Percentiles rank a stretch among this genome's conserved stretches.
Conservation (phyloP, 805 yeast genomes). For the Yarrowia sp. region DNA sequence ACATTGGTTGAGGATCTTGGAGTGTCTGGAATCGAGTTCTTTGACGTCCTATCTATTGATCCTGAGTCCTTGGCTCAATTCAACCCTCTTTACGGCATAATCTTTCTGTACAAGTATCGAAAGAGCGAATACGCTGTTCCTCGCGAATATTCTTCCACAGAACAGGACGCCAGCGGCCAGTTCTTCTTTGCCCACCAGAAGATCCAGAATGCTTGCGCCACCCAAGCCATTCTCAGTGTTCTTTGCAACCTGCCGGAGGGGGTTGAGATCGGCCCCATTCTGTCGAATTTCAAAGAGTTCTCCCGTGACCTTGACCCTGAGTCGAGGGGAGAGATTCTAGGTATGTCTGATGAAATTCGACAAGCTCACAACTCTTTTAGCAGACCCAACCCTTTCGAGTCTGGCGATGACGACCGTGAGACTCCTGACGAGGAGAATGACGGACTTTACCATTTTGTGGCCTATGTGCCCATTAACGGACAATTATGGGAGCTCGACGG, state of each 20-base stretch:
- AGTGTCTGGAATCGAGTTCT: slow-evolving; percentile 52
- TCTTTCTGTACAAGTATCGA: slow-evolving; percentile 61
- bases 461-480: slow-evolving; percentile 48
- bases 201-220: slow-evolving; percentile 70
- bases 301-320: slow-evolving; percentile 53
- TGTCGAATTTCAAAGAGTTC: slow-evolving; percentile 49
- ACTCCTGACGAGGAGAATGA: slow-evolving; percentile 43
- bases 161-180: slow-evolving; percentile 30
- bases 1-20: slow-evolving; percentile 57
- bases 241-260: slow-evolving; percentile 45
- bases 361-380: slow-evolving; percentile 59
- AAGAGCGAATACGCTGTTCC: slow-evolving; percentile 41
- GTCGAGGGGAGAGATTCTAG: slow-evolving; percentile 57
- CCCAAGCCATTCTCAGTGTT: slow-evolving; percentile 62
- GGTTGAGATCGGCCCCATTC: slow-evolving; percentile 49
- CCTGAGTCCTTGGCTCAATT: slow-evolving; percentile 34
- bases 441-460: slow-evolving; percentile 59
- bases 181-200: slow-evolving; percentile 63
- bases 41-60: slow-evolving; percentile 56
- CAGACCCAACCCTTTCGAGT: slow-evolving; percentile 47
- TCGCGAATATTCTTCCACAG: slow-evolving; percentile 44
- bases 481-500: slow-evolving; percentile 62
- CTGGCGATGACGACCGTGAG: slow-evolving; percentile 27
- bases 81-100: slow-evolving; percentile 53
- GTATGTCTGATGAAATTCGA: slow-evolving; percentile 56